These are phyloP conservation scores for Backusella macrospora DNA, from an alignment of 192 early-diverging fungal species.

Conservation along the genomic window DNA sequence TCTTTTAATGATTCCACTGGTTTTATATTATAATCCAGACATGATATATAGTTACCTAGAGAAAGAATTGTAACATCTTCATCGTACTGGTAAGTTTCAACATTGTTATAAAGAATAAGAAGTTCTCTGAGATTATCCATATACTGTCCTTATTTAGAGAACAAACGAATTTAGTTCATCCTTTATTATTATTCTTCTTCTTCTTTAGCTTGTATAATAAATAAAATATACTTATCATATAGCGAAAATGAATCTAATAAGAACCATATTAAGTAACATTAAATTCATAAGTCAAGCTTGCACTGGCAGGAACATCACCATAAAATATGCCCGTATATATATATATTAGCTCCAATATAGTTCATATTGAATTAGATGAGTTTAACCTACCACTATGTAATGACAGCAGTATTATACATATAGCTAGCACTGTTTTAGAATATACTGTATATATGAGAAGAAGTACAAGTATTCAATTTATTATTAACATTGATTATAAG, in stretches of 20 bases:
- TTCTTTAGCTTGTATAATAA: background rate
- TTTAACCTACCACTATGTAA: slow-evolving; percentile 59
- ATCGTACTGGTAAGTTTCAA: slow-evolving; percentile 65
- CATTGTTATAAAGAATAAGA: slow-evolving; percentile 41
- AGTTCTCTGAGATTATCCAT: slow-evolving; percentile 43
- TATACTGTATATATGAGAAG: slow-evolving; percentile 59
- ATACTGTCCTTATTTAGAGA: slow-evolving; percentile 34
- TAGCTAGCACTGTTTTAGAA: slow-evolving; percentile 52
- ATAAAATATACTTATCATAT: slow-evolving; percentile 27
- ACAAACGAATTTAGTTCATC: background rate
- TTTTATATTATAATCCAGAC: too few relatives aligned
- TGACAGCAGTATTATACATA: slow-evolving; percentile 48
- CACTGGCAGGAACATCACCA: slow-evolving; percentile 70
- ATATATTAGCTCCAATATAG: background rate
- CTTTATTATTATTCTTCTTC: too few relatives aligned
- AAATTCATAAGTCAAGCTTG: slow-evolving; percentile 73
- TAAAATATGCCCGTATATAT: background rate
- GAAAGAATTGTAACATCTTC: slow-evolving; percentile 69
- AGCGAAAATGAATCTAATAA: slow-evolving; percentile 58
- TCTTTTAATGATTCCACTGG: too few relatives aligned
- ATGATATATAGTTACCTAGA: too few relatives aligned
- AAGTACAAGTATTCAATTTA: slow-evolving; percentile 34
- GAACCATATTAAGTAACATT: slow-evolving; percentile 63
- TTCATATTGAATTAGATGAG: background rate
- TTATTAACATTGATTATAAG: slow-evolving; percentile 53